These are phyloP conservation scores for Niebla homalea DNA, from an alignment of 495 filamentous ascomycete genomes.

Conservation along the genomic window DNA sequence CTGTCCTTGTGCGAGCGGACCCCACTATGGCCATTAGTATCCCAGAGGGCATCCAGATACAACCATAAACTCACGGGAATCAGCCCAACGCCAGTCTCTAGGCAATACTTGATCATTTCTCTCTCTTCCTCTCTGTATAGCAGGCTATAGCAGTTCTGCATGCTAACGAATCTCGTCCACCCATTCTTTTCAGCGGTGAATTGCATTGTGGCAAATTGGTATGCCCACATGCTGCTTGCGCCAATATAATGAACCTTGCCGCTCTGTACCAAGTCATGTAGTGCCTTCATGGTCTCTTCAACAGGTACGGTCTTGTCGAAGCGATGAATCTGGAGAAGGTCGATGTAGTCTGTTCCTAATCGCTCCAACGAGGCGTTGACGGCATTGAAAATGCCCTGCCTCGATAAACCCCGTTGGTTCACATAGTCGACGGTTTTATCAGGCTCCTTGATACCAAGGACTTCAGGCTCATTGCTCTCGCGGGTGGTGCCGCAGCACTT, in stretches of 20 bases:
- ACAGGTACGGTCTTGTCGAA: conserved; percentile 40
- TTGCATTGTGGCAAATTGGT: conserved; percentile 52
- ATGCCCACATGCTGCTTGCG: conserved; percentile 52
- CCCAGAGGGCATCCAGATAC: neutral
- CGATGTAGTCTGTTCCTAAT: conserved; percentile 54
- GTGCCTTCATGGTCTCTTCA: conserved; percentile 62
- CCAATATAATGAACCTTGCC: conserved; percentile 61
- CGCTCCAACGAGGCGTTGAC: conserved; percentile 55
- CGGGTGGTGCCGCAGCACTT: conserved; percentile 30
- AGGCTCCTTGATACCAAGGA: conserved; percentile 19
- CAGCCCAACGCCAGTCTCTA: conserved; percentile 47
- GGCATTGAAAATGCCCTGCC: conserved; percentile 54
- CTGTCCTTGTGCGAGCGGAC: conserved; percentile 39
- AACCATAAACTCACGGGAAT: conserved; percentile 28
- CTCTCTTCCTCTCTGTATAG: conserved; percentile 65
- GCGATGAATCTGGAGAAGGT: conserved; percentile 66
- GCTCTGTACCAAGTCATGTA: conserved; percentile 51
- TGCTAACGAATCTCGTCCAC: conserved; percentile 63
- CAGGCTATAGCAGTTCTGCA: conserved; percentile 67
- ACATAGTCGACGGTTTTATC: conserved; percentile 31
- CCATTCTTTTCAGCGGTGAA: conserved; percentile 47
- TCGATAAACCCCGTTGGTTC: conserved; percentile 37
- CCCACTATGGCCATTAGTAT: conserved; percentile 26
- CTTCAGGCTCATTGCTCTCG: conserved; percentile 21
- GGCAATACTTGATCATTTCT: conserved; percentile 42